phyloP scores from a whole-genome alignment of 768 basidiomycete species.

The Guyanaporus albipodus region DNA sequence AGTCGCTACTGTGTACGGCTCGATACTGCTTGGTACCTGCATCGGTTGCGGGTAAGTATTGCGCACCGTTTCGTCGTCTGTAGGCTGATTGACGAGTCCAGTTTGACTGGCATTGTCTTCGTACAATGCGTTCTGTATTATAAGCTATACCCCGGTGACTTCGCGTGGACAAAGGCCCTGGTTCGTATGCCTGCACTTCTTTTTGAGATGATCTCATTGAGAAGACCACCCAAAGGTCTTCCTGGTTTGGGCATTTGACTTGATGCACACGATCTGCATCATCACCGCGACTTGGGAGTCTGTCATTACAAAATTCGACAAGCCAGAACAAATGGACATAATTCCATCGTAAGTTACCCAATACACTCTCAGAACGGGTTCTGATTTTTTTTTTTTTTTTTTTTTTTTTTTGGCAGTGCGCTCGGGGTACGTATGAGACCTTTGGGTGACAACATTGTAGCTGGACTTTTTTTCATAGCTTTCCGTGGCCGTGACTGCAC shows the following conservation, averaged over 20 bases:
- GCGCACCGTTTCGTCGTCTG: not conserved
- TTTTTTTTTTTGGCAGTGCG: conserved; percentile 13
- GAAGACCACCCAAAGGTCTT: conserved; percentile 20
- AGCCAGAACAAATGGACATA: conserved; percentile 24
- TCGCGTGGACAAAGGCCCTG: conserved; percentile 25
- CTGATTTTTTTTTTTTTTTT: no score
- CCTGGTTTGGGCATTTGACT: conserved; percentile 26
- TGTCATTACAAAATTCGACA: conserved; percentile 23
- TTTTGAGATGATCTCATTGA: not conserved
- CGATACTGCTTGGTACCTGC: conserved; percentile 31
- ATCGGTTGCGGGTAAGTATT: conserved; percentile 25
- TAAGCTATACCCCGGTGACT: conserved; percentile 31
- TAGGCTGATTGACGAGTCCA: conserved; percentile 14
- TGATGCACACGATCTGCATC: conserved; percentile 30
- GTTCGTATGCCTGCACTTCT: conserved; percentile 9
- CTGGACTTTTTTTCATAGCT: conserved; percentile 13
- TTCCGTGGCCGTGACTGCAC: conserved; percentile 30
- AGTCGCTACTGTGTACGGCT: conserved; percentile 29
- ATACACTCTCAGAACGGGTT: not conserved
- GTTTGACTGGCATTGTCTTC: conserved; percentile 31
- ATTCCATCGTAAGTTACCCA: conserved; percentile 26
- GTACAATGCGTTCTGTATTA: conserved; percentile 30
- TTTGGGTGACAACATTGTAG: not conserved
- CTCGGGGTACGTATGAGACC: conserved; percentile 22
- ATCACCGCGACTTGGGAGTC: conserved; percentile 25